A percentile compares a stretch with the other conserved stretches of the same genome.
phyloP scores from a whole-genome alignment of 345 rosid genomes.

The Euphorbia pulcherrima region DNA sequence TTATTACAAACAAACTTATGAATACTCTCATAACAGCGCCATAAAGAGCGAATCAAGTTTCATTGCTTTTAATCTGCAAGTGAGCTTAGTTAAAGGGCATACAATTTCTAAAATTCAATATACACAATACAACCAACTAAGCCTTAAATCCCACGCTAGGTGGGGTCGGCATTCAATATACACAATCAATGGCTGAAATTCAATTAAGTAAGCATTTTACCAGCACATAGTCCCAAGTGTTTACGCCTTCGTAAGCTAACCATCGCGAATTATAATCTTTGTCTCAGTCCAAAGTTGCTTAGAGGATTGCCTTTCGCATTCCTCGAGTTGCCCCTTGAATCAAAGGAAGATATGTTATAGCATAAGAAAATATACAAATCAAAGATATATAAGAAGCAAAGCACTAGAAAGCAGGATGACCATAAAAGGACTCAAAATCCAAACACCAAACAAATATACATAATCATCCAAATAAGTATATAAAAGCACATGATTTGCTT shows the following conservation, averaged over 20 bases:
- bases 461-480: background rate
- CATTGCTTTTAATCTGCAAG: too few relatives aligned
- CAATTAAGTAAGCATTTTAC: constrained; percentile 35
- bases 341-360: constrained; percentile 3
- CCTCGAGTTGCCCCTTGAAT: constrained; percentile 25
- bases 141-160: too few relatives aligned
- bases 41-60: too few relatives aligned
- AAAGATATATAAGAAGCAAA: constrained; percentile 7
- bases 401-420: background rate
- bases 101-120: background rate
- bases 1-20: too few relatives aligned
- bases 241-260: constrained; percentile 91
- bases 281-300: constrained; percentile 19
- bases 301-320: constrained; percentile 23
- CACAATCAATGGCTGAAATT: too few relatives aligned
- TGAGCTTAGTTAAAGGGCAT: too few relatives aligned
- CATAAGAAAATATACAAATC: background rate
- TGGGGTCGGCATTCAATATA: too few relatives aligned
- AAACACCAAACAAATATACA: too few relatives aligned
- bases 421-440: background rate
- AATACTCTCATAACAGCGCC: too few relatives aligned
- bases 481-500: background rate
- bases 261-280: constrained; percentile 39
- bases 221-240: constrained; percentile 84
- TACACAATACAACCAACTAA: too few relatives aligned